Conservation (phyloP, 2,329 filamentous ascomycete genomes). For the Emmonsiellopsis sp. region DNA sequence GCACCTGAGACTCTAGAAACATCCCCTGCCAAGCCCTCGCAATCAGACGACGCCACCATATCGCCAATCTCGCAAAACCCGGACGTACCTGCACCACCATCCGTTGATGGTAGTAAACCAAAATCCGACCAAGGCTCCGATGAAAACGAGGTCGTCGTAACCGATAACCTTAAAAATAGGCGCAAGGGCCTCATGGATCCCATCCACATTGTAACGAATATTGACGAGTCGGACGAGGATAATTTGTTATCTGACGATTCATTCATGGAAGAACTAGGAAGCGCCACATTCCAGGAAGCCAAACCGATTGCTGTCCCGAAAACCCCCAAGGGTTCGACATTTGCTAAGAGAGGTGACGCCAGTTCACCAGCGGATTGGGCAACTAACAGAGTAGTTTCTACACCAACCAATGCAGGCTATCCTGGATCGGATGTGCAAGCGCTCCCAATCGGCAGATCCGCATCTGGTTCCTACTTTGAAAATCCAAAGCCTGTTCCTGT, state of each 20-base stretch:
- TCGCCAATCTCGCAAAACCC: neutral
- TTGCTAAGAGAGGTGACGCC: conserved; percentile 32
- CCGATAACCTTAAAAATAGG: conserved; percentile 22
- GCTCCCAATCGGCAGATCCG: conserved; percentile 27
- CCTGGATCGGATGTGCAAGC: conserved; percentile 22
- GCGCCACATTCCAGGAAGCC: conserved; percentile 74
- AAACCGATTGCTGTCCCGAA: conserved; percentile 69
- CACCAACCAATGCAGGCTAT: conserved; percentile 23
- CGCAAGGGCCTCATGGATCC: conserved; percentile 39
- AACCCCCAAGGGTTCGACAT: conserved; percentile 66
- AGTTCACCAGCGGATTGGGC: conserved; percentile 23
- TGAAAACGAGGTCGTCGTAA: conserved; percentile 13
- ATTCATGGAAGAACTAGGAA: conserved; percentile 76
- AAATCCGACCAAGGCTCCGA: conserved; percentile 10
- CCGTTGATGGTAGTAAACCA: neutral
- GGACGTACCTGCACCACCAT: conserved; percentile 9
- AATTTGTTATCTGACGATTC: conserved; percentile 55
- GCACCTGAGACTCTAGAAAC: conserved; percentile 4
- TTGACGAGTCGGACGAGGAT: conserved; percentile 34
- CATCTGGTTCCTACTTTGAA: conserved; percentile 28
- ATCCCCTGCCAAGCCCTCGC: neutral
- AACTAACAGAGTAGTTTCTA: conserved; percentile 32
- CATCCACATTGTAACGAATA: conserved; percentile 37
- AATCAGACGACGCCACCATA: neutral
- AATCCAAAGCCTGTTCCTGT: conserved; percentile 29